Percentiles rank a stretch among this genome's conserved stretches.
These are phyloP conservation scores for Vigna hirtella DNA, from an alignment of 306 rosid genomes.

Conservation along the genomic window DNA sequence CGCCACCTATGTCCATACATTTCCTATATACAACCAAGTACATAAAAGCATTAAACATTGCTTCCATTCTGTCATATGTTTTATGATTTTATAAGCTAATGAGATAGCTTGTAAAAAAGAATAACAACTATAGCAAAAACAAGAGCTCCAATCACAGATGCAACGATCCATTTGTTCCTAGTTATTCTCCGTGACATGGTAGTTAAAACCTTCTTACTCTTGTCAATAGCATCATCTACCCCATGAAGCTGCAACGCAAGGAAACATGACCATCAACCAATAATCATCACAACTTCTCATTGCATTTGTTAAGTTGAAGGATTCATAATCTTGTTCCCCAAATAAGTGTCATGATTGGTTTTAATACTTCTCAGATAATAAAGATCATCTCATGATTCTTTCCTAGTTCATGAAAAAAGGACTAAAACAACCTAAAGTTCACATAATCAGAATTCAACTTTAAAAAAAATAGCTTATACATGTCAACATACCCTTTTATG, in stretches of 20 bases:
- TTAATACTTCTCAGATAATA: slow-evolving; percentile 23
- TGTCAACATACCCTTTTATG: slow-evolving; percentile 65
- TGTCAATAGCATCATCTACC: slow-evolving; percentile 87
- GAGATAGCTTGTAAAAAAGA: slow-evolving; percentile 70
- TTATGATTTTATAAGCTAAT: slow-evolving; percentile 26
- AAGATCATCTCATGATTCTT: slow-evolving; percentile 20
- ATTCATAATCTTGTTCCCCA: slow-evolving; percentile 25
- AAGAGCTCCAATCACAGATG: slow-evolving; percentile 79
- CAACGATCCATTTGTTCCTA: slow-evolving; percentile 80
- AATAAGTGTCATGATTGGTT: slow-evolving; percentile 1
- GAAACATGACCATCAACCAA: slow-evolving; percentile 41
- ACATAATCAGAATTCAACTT: not conserved
- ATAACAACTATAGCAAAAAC: slow-evolving; percentile 63
- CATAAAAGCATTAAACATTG: slow-evolving; percentile 30
- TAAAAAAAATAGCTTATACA: slow-evolving; percentile 20
- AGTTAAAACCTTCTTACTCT: slow-evolving; percentile 77
- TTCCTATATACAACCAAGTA: slow-evolving; percentile 53
- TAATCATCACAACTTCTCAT: slow-evolving; percentile 28
- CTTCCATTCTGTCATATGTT: slow-evolving; percentile 28
- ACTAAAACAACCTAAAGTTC: slow-evolving; percentile 14
- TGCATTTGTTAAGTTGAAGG: not conserved
- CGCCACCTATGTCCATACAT: slow-evolving; percentile 31
- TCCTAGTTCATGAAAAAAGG: slow-evolving; percentile 13
- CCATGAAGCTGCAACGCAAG: slow-evolving; percentile 77
- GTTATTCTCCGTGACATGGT: slow-evolving; percentile 83